Evolutionary conservation across 2,329 filamentous ascomycete genomes (phyloP), one percentile per base, ranked within the genome.

Genomic region (Biscogniauxia mediterranea): DNA sequence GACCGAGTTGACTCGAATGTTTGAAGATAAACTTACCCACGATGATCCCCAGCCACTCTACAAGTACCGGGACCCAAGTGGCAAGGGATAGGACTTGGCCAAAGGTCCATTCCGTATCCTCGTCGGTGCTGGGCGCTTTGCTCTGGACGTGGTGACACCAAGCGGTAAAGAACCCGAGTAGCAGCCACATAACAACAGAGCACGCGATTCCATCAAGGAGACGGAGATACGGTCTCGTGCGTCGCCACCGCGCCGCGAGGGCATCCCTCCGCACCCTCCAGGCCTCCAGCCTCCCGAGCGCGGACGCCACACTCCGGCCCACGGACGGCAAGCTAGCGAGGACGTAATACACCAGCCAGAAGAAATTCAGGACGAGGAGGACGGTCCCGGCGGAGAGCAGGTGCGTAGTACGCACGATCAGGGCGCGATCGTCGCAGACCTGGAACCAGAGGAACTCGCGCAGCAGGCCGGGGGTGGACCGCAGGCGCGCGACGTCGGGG

Each of bases 41-140:
- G 15, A 20, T n/a, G n/a, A 49, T 56, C 15, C 15, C 32, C 11
- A 42, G 15, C 54, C 54, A 56, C 19, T 56, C 54, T 13, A 56
- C 6, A 19, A 56, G 6, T 17, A 56, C 54, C 8, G 54, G 54
- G 17, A 56, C 26, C 54, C 54, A 56, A 21, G 54, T 56, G 54
- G 13, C 26, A 21, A 56, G 54, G 1, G 54, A 42, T 23, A 56
- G 19, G 7, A 46, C 26, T 42, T 56, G 54, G 11, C 54, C 54
- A 42, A 56, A 56, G 17, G 26, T 42, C 54, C 54, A 55, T 55
- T 46, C 19, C 5, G 25, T 21, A 11, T 49, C 54, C 38, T 38
- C n/a, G 54, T 42, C 32, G 7, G 54, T 46, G 19, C 20, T 42
- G 3, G 54, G 32, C 9, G 32, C 54, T 9, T 21, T 21, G 19